Conservation (phyloP, 106 monocot species). For the Vanilla planifolia region DNA sequence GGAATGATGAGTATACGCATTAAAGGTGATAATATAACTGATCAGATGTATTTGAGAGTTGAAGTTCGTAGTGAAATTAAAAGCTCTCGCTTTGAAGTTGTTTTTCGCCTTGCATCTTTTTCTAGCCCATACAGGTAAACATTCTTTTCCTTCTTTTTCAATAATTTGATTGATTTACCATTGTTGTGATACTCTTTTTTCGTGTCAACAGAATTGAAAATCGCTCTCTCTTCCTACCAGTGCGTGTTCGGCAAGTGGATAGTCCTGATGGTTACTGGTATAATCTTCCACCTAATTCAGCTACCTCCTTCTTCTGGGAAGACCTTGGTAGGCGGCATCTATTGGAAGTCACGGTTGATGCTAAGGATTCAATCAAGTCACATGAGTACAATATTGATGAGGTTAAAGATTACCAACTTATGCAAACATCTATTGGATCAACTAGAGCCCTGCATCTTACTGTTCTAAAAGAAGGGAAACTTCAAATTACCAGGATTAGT, state of each 20-base stretch:
- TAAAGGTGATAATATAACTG: constrained; percentile 37
- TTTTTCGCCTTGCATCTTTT: constrained; percentile 52
- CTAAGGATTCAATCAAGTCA: constrained; percentile 56
- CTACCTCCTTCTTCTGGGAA: constrained; percentile 86
- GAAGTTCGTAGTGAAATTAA: constrained; percentile 73
- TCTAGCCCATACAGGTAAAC: constrained; percentile 81
- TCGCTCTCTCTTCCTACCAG: constrained; percentile 57
- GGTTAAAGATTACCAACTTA: constrained; percentile 56
- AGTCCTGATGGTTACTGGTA: constrained; percentile 65
- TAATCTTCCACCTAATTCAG: constrained; percentile 79
- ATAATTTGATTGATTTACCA: not conserved
- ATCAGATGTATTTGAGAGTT: constrained; percentile 47
- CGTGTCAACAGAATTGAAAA: constrained; percentile 79
- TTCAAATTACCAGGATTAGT: constrained; percentile 48
- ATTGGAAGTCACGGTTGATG: constrained; percentile 75
- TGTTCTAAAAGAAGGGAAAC: constrained; percentile 74
- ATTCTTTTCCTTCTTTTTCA: not conserved
- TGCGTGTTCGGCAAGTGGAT: constrained; percentile 80
- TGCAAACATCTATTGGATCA: constrained; percentile 32
- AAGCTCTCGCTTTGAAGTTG: constrained; percentile 71
- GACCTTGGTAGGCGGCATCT: constrained; percentile 68
- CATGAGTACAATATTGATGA: constrained; percentile 71
- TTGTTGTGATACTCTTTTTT: not conserved
- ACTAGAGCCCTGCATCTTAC: constrained; percentile 46
- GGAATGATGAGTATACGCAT: constrained; percentile 59